phyloP scores from a whole-genome alignment of 495 filamentous ascomycete genomes.

The Penicillium coffeae region DNA sequence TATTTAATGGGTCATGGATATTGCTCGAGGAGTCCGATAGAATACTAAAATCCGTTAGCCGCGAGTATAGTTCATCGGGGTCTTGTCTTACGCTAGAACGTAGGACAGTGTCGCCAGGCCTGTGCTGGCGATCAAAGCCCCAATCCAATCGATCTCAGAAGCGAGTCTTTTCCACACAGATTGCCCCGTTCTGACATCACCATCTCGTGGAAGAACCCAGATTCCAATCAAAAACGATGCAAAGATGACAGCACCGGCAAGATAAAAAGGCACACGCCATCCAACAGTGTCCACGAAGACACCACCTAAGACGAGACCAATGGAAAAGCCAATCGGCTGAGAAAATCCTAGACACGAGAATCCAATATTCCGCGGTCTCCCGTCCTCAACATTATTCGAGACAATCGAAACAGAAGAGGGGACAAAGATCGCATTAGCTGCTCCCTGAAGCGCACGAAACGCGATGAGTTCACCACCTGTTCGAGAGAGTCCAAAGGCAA shows the following conservation, averaged over 20 bases:
- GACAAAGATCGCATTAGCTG: slow-evolving; percentile 43
- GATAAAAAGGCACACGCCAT: slow-evolving; percentile 47
- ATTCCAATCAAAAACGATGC: neutral
- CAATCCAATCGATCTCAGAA: slow-evolving; percentile 46
- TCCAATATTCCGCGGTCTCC: slow-evolving; percentile 39
- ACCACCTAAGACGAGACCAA: slow-evolving; percentile 45
- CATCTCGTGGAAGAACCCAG: neutral
- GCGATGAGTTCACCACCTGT: slow-evolving; percentile 44
- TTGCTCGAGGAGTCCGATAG: neutral
- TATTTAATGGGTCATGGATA: neutral
- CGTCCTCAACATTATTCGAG: slow-evolving; percentile 35
- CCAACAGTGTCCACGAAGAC: slow-evolving; percentile 43
- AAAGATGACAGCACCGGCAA: slow-evolving; percentile 17
- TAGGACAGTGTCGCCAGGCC: slow-evolving; percentile 40
- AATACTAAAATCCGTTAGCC: neutral
- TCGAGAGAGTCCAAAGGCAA: slow-evolving; percentile 10
- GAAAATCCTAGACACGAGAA: slow-evolving; percentile 43
- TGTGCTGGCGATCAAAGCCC: slow-evolving; percentile 30
- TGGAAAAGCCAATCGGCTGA: slow-evolving; percentile 44
- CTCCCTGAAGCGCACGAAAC: slow-evolving; percentile 46
- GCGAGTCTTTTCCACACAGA: neutral
- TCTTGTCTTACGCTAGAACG: slow-evolving; percentile 36
- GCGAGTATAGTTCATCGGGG: neutral
- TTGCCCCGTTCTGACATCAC: neutral
- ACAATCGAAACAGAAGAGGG: slow-evolving; percentile 46